These are phyloP conservation scores for Fusarium papillatum DNA, from an alignment of 2,329 filamentous ascomycete species.

Conservation along the genomic window DNA sequence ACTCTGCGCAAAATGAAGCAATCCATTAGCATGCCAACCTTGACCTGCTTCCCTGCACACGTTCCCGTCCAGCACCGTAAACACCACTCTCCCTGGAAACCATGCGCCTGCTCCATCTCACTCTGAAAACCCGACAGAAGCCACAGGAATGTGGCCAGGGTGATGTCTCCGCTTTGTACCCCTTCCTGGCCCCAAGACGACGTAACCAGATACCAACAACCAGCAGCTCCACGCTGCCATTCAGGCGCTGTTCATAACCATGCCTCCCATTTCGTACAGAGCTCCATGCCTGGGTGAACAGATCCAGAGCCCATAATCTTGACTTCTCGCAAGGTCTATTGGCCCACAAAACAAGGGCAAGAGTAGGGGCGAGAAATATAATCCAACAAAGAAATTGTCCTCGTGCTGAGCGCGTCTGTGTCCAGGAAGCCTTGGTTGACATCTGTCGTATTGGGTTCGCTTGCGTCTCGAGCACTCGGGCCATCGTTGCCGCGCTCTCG, in stretches of 20 bases:
- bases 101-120: slow-evolving; percentile 33
- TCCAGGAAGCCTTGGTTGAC: slow-evolving; percentile 19
- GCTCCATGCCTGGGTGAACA: slow-evolving; percentile 26
- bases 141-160: slow-evolving; percentile 31
- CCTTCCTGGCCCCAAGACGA: slow-evolving; percentile 15
- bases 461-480: slow-evolving; percentile 20
- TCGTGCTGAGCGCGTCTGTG: slow-evolving; percentile 29
- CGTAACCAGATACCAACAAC: slow-evolving; percentile 13
- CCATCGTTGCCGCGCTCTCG: slow-evolving; percentile 24
- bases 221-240: slow-evolving; percentile 22
- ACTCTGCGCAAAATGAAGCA: slow-evolving; percentile 22
- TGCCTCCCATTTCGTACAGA: slow-evolving; percentile 33
- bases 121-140: slow-evolving; percentile 20
- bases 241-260: slow-evolving; percentile 15
- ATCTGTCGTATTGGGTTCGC: slow-evolving; percentile 14
- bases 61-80: slow-evolving; percentile 35
- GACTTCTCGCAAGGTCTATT: slow-evolving; percentile 37
- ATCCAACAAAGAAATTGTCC: slow-evolving; percentile 29
- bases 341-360: slow-evolving; percentile 34
- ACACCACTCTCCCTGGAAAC: slow-evolving; percentile 39
- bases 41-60: slow-evolving; percentile 17
- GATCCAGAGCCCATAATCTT: slow-evolving; percentile 29
- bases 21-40: slow-evolving; percentile 33
- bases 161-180: slow-evolving; percentile 16
- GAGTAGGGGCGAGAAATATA: slow-evolving; percentile 31